These are phyloP conservation scores for Penicillium angulare DNA, from an alignment of 495 filamentous ascomycete species.

Conservation along the genomic window DNA sequence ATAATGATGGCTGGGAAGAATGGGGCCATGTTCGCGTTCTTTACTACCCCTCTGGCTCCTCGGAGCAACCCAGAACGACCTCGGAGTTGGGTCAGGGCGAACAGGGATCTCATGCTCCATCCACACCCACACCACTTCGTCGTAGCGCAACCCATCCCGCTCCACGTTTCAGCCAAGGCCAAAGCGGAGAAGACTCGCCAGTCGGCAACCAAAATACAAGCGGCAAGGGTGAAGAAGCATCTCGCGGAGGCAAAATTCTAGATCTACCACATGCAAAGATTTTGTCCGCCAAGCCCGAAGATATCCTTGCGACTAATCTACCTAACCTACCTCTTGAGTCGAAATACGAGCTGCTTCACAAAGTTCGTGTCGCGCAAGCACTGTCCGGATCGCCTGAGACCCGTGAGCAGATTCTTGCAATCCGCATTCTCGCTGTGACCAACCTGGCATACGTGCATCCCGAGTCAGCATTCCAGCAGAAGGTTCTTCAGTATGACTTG, in stretches of 20 bases:
- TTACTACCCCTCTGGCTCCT: conserved; percentile 54
- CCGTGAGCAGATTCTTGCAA: conserved; percentile 73
- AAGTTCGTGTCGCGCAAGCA: conserved; percentile 76
- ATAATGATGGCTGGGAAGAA: conserved; percentile 57
- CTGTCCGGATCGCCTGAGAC: conserved; percentile 61
- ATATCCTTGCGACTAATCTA: conserved; percentile 62
- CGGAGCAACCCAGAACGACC: conserved; percentile 29
- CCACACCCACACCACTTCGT: conserved; percentile 52
- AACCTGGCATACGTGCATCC: conserved; percentile 88
- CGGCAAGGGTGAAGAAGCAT: conserved; percentile 35
- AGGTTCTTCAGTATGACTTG: conserved; percentile 79
- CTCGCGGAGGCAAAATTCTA: conserved; percentile 57
- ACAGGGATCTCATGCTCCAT: conserved; percentile 28
- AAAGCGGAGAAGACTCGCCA: conserved; percentile 55
- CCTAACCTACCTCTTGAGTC: conserved; percentile 66
- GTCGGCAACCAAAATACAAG: conserved; percentile 20
- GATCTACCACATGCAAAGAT: conserved; percentile 69
- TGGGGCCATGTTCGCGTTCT: conserved; percentile 65
- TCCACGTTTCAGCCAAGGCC: conserved; percentile 46
- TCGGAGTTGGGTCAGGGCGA: conserved; percentile 30
- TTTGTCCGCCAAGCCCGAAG: conserved; percentile 58
- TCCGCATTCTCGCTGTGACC: conserved; percentile 82
- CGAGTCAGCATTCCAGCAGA: conserved; percentile 76
- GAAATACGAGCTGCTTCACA: conserved; percentile 84
- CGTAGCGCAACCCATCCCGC: conserved; percentile 54